A percentile compares a stretch with the other conserved stretches of the same genome.
These are phyloP conservation scores for Calonectria multiphialidica DNA, from an alignment of 2,329 filamentous ascomycete genomes.

Conservation along the genomic window DNA sequence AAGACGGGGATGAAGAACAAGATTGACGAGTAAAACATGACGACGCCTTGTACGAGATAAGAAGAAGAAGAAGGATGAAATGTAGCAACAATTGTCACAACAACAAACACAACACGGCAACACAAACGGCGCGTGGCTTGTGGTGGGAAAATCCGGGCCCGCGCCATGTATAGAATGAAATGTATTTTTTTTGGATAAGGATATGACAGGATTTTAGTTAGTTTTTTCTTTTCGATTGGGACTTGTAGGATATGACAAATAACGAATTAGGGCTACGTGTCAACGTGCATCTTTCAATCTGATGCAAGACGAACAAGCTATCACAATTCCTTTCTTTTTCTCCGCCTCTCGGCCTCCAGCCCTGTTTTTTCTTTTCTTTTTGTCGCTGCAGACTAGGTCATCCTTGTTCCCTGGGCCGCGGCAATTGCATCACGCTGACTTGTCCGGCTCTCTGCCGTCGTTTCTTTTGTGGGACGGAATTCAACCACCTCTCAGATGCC, in stretches of 20 bases:
- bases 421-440: neutral
- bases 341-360: neutral
- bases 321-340: neutral
- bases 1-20: neutral
- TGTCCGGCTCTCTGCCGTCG: neutral
- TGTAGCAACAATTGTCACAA: neutral
- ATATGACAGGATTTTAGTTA: neutral
- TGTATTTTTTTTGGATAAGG: neutral
- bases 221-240: neutral
- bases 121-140: neutral
- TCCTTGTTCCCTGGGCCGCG: neutral
- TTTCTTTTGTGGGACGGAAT: neutral
- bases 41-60: neutral
- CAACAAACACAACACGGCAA: no score
- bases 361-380: neutral
- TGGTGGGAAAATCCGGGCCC: neutral
- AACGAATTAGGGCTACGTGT: neutral
- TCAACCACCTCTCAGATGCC: neutral
- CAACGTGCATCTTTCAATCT: neutral
- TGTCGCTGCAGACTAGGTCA: neutral
- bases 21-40: constrained; percentile 8
- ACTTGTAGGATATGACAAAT: neutral
- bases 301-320: neutral
- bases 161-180: neutral
- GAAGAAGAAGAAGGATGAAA: neutral